A percentile compares a stretch with the other conserved stretches of the same genome.
Conservation (phyloP, 2,329 filamentous ascomycete species). For the Xylariomycetidae sp. region DNA sequence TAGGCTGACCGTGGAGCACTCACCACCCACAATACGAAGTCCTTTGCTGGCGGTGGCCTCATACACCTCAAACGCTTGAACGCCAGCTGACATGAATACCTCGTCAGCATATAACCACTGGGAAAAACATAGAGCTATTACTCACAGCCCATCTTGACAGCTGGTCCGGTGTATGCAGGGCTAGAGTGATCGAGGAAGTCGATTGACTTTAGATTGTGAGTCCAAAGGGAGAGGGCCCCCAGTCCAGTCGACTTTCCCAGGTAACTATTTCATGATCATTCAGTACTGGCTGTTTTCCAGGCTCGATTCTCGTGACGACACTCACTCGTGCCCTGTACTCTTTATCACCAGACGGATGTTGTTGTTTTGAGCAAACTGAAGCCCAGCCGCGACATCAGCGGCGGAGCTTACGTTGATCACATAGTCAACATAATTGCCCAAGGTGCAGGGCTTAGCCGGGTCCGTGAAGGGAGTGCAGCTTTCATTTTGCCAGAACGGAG, state of each 20-base stretch:
- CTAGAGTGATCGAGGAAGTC: neutral
- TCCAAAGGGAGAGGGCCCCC: neutral
- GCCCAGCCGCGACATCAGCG: constrained; percentile 17
- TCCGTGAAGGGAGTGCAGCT: constrained; percentile 33
- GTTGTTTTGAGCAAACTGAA: neutral
- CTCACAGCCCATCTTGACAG: neutral
- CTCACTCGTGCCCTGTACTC: neutral
- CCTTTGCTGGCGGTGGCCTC: neutral
- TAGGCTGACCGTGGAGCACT: neutral
- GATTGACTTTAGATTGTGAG: neutral
- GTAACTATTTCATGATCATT: too few relatives aligned
- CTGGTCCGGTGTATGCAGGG: neutral
- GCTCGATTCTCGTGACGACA: too few relatives aligned
- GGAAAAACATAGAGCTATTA: too few relatives aligned
- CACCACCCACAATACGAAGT: neutral
- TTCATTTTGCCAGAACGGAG: constrained; percentile 27
- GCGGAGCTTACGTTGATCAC: constrained; percentile 28
- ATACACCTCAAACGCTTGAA: neutral
- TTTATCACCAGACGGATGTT: neutral
- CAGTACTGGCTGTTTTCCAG: too few relatives aligned
- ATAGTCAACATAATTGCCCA: constrained; percentile 40
- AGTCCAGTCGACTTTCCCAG: neutral
- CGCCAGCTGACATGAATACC: too few relatives aligned
- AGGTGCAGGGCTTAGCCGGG: constrained; percentile 29
- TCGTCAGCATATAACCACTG: too few relatives aligned